Percentiles rank a stretch among this genome's conserved stretches.
Conservation (phyloP, 2,329 filamentous ascomycete species). For the Colletotrichum siamense region DNA sequence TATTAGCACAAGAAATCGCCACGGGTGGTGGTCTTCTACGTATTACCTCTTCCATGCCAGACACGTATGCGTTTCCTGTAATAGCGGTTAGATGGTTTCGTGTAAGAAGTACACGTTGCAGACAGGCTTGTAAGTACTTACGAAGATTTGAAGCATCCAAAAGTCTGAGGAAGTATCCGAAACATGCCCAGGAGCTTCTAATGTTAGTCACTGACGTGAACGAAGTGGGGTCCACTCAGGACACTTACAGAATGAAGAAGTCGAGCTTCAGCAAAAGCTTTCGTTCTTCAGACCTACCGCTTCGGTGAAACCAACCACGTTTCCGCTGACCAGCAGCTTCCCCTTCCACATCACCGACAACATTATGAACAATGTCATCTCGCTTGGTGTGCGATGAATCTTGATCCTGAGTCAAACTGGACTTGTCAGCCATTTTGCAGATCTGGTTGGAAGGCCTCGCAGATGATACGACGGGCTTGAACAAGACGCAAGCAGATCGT, state of each 20-base stretch:
- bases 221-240: fast-evolving
- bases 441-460: not conserved
- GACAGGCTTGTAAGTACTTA: not conserved
- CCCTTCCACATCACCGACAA: not conserved
- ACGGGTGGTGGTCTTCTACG: fast-evolving
- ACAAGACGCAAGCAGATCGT: not conserved
- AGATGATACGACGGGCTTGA: not conserved
- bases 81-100: not conserved
- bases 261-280: not conserved
- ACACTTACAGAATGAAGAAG: not conserved
- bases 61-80: not conserved
- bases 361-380: not conserved
- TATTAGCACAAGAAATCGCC: not conserved
- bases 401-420: not conserved
- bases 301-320: not conserved
- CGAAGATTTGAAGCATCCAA: not conserved
- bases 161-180: not conserved
- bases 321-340: not conserved
- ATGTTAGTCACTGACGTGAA: not conserved
- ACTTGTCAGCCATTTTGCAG: not conserved
- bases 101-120: not conserved
- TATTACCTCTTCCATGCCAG: not conserved
- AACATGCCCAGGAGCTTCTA: not conserved
- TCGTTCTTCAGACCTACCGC: not conserved
- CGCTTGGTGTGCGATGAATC: not conserved